These are phyloP conservation scores for Vitis rupestris DNA, from an alignment of 164 flowering plant genomes.

Conservation along the genomic window DNA sequence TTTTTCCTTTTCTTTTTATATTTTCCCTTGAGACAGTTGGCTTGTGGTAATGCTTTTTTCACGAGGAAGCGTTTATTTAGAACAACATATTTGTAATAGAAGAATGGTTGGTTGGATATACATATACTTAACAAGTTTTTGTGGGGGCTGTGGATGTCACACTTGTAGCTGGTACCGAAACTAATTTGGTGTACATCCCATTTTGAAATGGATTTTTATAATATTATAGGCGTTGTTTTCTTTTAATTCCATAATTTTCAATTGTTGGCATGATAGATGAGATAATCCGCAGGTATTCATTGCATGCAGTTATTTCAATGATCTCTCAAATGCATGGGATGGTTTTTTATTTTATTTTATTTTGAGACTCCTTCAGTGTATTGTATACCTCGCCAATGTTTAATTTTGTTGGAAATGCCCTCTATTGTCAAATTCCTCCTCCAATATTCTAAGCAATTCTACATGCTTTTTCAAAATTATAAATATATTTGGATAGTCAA, in stretches of 20 bases:
- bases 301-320: not conserved
- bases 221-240: not conserved
- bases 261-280: no score
- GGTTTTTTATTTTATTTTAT: no score
- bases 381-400: no score
- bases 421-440: no score
- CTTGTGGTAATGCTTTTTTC: constrained; percentile 6
- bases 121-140: not conserved
- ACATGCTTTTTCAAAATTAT: no score
- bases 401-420: no score
- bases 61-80: not conserved
- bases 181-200: not conserved
- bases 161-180: constrained; percentile 6
- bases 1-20: not conserved
- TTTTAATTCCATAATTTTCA: no score
- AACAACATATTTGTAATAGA: constrained; percentile 18
- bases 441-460: no score
- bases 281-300: not conserved
- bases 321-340: no score
- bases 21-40: constrained; percentile 2
- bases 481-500: no score
- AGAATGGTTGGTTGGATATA: constrained; percentile 17
- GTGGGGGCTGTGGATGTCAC: constrained; percentile 7
- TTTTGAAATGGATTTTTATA: not conserved
- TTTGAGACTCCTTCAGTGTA: no score